A percentile compares a stretch with the other conserved stretches of the same genome.
Conservation (phyloP, 2,329 filamentous ascomycete genomes). For the Arthrobotrys sphaeroides region DNA sequence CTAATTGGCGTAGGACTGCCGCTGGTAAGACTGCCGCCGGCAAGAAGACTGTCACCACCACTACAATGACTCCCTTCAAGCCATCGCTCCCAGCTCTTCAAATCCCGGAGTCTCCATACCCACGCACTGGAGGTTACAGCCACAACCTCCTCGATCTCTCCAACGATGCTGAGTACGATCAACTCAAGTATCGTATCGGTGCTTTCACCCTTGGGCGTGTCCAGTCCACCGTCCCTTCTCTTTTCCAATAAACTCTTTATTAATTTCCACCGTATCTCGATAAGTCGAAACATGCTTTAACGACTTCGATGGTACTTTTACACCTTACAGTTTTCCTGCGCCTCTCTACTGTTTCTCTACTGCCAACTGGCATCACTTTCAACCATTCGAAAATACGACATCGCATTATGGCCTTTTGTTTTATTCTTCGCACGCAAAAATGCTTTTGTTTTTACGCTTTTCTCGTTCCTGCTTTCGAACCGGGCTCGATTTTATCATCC, state of each 20-base stretch:
- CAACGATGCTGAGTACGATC: neutral
- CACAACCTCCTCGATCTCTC: conserved; percentile 1
- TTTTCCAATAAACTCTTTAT: neutral
- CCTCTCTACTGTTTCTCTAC: too few species aligned
- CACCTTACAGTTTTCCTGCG: too few species aligned
- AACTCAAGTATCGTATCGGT: conserved; percentile 26
- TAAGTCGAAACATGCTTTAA: neutral
- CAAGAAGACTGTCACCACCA: neutral
- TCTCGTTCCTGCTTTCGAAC: neutral
- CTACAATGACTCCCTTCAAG: neutral
- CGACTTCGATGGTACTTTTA: neutral
- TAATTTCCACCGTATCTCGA: neutral
- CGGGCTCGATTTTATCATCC: neutral
- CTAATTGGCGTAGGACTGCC: conserved; percentile 5
- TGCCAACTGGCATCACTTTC: too few species aligned
- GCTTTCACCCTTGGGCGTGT: neutral
- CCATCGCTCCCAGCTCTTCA: conserved; percentile 8
- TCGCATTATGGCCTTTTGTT: too few species aligned
- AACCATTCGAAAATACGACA: too few species aligned
- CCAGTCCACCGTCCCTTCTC: neutral
- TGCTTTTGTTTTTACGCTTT: too few species aligned
- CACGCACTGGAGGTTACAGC: too few species aligned
- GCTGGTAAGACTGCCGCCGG: neutral
- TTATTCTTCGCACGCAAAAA: too few species aligned
- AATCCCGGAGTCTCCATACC: too few species aligned